A percentile compares a stretch with the other conserved stretches of the same genome.
phyloP scores from a whole-genome alignment of 2,329 filamentous ascomycete genomes.

The Huntiella moniliformis region DNA sequence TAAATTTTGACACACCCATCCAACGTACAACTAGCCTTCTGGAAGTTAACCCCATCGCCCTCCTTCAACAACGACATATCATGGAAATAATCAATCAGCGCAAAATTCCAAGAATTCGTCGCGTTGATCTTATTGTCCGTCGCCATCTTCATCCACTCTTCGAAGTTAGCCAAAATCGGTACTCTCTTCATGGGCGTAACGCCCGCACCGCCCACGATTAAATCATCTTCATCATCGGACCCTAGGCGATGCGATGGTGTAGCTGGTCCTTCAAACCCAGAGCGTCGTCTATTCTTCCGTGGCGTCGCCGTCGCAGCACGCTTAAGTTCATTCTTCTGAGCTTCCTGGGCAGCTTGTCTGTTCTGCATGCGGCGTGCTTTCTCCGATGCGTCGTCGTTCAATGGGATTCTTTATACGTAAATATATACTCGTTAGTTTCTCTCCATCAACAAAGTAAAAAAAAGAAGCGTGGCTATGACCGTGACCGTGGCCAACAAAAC shows the following conservation, averaged over 20 bases:
- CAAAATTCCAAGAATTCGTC: conserved; percentile 97
- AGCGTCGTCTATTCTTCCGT: conserved; percentile 42
- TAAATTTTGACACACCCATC: conserved; percentile 99
- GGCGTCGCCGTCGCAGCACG: conserved; percentile 51
- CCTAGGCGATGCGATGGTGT: conserved; percentile 31
- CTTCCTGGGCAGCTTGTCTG: conserved; percentile 72
- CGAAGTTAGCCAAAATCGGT: conserved; percentile 90
- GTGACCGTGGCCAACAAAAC: conserved; percentile 11
- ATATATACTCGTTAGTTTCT: not conserved
- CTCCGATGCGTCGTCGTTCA: conserved; percentile 89
- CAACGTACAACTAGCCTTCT: conserved; percentile 91
- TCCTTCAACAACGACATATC: conserved; percentile 96
- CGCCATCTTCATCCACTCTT: conserved; percentile 99
- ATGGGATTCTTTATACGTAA: conserved; percentile 39
- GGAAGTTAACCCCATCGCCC: conserved; percentile 93
- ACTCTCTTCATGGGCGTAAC: conserved; percentile 94
- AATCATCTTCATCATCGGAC: conserved; percentile 38
- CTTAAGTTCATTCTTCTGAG: conserved; percentile 82
- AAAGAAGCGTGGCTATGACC: not conserved
- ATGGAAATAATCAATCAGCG: conserved; percentile 98
- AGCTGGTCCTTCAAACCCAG: conserved; percentile 34
- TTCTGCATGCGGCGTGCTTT: conserved; percentile 76
- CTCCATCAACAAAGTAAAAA: not conserved
- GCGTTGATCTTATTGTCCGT: conserved; percentile 99
- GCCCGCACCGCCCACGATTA: conserved; percentile 51